Conservation (phyloP, 768 basidiomycete species). For the Lactarius quietus region DNA sequence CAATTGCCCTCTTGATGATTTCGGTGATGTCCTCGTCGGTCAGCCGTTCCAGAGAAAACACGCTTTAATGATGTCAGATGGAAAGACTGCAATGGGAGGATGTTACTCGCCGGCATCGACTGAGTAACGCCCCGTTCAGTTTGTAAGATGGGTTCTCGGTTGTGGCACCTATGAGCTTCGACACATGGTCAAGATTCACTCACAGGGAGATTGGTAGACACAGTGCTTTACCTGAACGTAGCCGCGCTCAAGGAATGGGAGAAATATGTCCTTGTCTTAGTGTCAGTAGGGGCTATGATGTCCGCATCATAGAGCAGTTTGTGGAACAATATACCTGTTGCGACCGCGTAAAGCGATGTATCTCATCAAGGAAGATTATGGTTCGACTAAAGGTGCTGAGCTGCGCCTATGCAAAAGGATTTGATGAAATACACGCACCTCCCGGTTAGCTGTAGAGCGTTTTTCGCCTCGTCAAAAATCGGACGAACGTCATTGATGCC, state of each 20-base stretch:
- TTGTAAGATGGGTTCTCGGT: conserved; percentile 91
- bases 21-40: conserved; percentile 56
- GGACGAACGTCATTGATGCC: conserved; percentile 69
- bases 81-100: neutral
- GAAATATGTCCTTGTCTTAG: conserved; percentile 62
- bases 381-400: conserved; percentile 48
- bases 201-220: neutral
- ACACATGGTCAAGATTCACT: neutral
- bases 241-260: conserved; percentile 79
- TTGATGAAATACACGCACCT: conserved; percentile 38
- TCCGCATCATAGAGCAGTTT: neutral
- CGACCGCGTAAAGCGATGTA: conserved; percentile 73
- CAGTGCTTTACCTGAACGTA: conserved; percentile 53
- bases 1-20: conserved; percentile 56
- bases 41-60: conserved; percentile 70
- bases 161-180: conserved; percentile 73
- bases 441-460: conserved; percentile 58
- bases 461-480: conserved; percentile 74
- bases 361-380: conserved; percentile 78
- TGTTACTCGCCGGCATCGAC: conserved; percentile 64
- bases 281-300: conserved; percentile 23
- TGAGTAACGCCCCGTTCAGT: conserved; percentile 67
- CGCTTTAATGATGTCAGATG: conserved; percentile 39
- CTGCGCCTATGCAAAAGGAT: neutral
- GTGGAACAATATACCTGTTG: conserved; percentile 48